phyloP scores from a whole-genome alignment of 805 yeast species.

The Candida maesae region DNA sequence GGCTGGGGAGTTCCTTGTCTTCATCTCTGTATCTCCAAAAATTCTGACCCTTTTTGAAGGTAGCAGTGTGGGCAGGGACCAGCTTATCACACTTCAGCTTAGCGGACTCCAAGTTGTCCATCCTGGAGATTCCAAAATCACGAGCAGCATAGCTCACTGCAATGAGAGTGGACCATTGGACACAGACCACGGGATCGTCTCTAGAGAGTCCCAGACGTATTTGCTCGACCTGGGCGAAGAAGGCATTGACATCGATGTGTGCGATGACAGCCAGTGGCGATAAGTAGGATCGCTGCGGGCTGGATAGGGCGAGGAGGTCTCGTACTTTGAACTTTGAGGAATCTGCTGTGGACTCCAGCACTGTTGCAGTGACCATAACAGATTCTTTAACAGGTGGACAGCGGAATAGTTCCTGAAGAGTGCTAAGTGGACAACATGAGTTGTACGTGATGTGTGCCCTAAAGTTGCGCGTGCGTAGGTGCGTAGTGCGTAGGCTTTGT shows the following conservation, averaged over 20 bases:
- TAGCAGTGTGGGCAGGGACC: conserved; percentile 87
- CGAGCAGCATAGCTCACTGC: conserved; percentile 93
- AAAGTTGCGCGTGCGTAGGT: not conserved
- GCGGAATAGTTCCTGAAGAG: too few species aligned
- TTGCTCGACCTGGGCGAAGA: conserved; percentile 93
- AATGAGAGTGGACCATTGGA: conserved; percentile 87
- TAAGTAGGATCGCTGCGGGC: conserved; percentile 43
- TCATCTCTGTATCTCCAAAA: conserved; percentile 69
- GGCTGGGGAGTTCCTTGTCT: conserved; percentile 49
- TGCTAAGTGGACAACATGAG: too few species aligned
- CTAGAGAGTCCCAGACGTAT: conserved; percentile 59
- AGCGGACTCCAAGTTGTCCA: conserved; percentile 71
- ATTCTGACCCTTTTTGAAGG: conserved; percentile 80
- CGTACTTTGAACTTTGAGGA: conserved; percentile 42
- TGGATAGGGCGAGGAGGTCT: conserved; percentile 46
- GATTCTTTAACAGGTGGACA: too few species aligned
- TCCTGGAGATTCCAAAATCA: conserved; percentile 72
- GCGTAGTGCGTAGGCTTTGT: not conserved
- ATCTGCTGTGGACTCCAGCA: not conserved
- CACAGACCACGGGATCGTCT: conserved; percentile 86
- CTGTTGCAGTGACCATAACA: not conserved
- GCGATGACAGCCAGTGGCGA: conserved; percentile 78
- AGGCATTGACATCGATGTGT: conserved; percentile 90
- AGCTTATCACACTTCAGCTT: conserved; percentile 70
- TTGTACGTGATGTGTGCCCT: too few species aligned